Base-by-base conservation (phyloP, 2,329 filamentous ascomycete genomes). In the Paecilomyces niveus region DNA sequence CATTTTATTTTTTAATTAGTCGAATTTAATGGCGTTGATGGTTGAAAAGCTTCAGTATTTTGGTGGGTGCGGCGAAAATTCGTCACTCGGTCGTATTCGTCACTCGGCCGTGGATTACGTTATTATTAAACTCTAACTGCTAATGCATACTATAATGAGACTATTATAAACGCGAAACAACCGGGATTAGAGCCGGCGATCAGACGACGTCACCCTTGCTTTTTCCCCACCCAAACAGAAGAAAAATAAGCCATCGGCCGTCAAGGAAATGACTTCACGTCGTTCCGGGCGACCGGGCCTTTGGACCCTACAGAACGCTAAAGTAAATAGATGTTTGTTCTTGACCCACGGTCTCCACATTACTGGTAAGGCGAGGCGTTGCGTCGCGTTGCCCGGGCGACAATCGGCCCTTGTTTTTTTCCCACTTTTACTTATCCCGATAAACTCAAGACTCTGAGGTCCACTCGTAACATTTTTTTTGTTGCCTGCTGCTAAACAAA, bases 351-450 rank as follows among this genome's bases (percentile, higher is more conserved):
- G 11, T 29, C 18, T 52, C 53, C 53, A 51, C 58, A 62, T 58
- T 26, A 13, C 39, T 45, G 39, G 39, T 18, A 45, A 45, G 26
- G 26, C 26, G 26, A 45, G 32, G 39, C n/a, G 39, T 45, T 18
- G n/a, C 39, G n/a, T 24, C 53, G 32, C 35, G 72, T 75, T 76
- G 73, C 73, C 68, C 60, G 63, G 70, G 63, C 71, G 74, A 76
- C 72, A 74, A 76, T 76, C 73, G 60, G 63, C 54, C 61, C 59
- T 59, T 32, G 50, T 56, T 59, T 53, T 52, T 56, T 58, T 54
- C 21, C 45, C 32, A 54, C 54, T 33, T 51, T 55, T 39, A 7
- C 21, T 57, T 57, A 55, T 49, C 33, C 39, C 35, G 56, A 45
- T 53, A 58, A 57, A 21, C 13, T 39, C 39, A 45, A 2, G 39